A percentile compares a stretch with the other conserved stretches of the same genome.
Conservation (phyloP, 1,284 basidiomycete species). For the Ganoderma lucidum region DNA sequence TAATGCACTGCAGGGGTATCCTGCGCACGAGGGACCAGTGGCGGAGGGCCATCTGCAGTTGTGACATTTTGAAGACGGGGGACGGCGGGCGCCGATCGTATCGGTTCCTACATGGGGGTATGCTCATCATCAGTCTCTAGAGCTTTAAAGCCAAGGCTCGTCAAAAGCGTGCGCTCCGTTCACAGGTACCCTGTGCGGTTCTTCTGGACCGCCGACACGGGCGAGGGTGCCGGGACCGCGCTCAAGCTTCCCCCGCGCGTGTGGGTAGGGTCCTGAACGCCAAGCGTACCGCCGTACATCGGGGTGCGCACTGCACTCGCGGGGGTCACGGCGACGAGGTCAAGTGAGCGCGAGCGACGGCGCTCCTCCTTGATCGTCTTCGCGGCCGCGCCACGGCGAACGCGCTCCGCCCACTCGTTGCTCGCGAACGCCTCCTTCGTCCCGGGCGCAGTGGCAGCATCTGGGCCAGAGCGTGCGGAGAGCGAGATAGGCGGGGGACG, state of each 20-base stretch:
- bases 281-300: conserved; percentile 25
- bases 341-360: conserved; percentile 36
- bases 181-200: conserved; percentile 27
- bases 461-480: conserved; percentile 27
- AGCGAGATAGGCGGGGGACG: conserved; percentile 28
- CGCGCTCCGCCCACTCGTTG: conserved; percentile 36
- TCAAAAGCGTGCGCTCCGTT: not conserved
- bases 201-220: conserved; percentile 17
- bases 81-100: not conserved
- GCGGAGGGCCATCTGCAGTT: not conserved
- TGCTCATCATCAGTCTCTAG: conserved; percentile 10
- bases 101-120: not conserved
- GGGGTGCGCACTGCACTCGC: conserved; percentile 23
- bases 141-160: not conserved
- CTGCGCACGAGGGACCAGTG: not conserved
- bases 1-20: not conserved
- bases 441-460: conserved; percentile 25
- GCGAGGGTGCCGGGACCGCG: conserved; percentile 25
- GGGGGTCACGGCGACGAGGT: conserved; percentile 21
- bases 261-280: conserved; percentile 12
- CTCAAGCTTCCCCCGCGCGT: conserved; percentile 25
- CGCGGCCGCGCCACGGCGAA: conserved; percentile 29
- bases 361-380: conserved; percentile 32
- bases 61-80: conserved; percentile 1
- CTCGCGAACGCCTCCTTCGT: conserved; percentile 27